Conservation (phyloP, 1,284 basidiomycete species). For the Afroboletus lepidellus region DNA sequence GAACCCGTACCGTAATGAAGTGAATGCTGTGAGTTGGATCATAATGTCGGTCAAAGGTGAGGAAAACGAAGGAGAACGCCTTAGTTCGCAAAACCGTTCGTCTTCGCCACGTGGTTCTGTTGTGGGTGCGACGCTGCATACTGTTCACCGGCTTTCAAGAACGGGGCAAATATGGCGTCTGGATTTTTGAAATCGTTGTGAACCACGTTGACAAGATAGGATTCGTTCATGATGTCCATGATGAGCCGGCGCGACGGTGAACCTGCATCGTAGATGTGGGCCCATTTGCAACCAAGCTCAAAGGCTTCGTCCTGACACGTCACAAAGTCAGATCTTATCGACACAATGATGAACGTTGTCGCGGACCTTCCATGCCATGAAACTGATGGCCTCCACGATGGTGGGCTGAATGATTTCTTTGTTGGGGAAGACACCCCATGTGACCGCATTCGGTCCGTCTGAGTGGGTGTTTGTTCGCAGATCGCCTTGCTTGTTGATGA, state of each 20-base stretch:
- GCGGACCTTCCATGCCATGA: constrained; percentile 92
- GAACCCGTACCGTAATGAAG: constrained; percentile 55
- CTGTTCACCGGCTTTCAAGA: constrained; percentile 72
- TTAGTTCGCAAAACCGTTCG: constrained; percentile 35
- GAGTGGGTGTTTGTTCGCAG: constrained; percentile 90
- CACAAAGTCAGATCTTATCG: neutral
- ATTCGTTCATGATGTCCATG: constrained; percentile 74
- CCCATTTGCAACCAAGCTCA: constrained; percentile 94
- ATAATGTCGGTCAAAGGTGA: constrained; percentile 10
- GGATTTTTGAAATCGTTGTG: constrained; percentile 93
- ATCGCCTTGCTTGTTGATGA: constrained; percentile 90
- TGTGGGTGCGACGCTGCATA: constrained; percentile 44
- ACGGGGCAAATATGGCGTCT: constrained; percentile 85
- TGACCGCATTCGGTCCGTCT: constrained; percentile 96
- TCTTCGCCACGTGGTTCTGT: constrained; percentile 18
- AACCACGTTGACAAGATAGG: constrained; percentile 93
- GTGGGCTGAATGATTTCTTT: constrained; percentile 98
- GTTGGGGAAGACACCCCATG: constrained; percentile 98
- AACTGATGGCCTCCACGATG: constrained; percentile 95
- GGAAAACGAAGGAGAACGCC: too few species aligned
- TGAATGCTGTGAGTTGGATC: constrained; percentile 28
- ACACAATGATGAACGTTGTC: neutral
- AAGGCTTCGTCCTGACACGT: constrained; percentile 86
- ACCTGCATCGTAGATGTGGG: constrained; percentile 79
- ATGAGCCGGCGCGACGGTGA: constrained; percentile 80